Percentiles rank a stretch among this genome's conserved stretches.
These are phyloP conservation scores for Fusarium devonianum DNA, from an alignment of 2,329 filamentous ascomycete species.

Conservation along the genomic window DNA sequence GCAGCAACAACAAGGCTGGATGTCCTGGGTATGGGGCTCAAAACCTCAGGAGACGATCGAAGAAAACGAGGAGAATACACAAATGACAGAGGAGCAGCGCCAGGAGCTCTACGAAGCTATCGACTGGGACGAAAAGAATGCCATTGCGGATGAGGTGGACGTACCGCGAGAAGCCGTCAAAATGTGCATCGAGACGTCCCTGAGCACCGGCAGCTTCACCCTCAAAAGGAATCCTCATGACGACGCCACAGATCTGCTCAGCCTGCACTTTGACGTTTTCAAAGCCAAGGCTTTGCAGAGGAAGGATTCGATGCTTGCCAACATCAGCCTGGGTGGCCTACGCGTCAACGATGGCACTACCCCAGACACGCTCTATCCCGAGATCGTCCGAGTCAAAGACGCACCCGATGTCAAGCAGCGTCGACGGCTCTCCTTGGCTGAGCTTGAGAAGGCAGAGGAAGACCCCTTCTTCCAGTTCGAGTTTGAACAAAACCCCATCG, in stretches of 20 bases:
- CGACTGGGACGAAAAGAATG: constrained; percentile 97
- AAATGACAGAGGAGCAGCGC: constrained; percentile 94
- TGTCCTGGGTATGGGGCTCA: constrained; percentile 89
- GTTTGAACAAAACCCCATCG: constrained; percentile 93
- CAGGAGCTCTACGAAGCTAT: constrained; percentile 98
- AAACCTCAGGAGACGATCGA: constrained; percentile 70
- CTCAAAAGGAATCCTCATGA: constrained; percentile 72
- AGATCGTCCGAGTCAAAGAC: constrained; percentile 96
- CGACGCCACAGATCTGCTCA: constrained; percentile 81
- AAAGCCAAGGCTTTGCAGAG: constrained; percentile 88
- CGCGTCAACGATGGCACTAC: constrained; percentile 97
- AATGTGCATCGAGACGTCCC: constrained; percentile 87
- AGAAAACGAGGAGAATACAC: constrained; percentile 72
- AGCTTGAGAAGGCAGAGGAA: constrained; percentile 59
- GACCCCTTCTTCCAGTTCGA: constrained; percentile 93
- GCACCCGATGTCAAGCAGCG: constrained; percentile 62
- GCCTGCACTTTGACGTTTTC: constrained; percentile 93
- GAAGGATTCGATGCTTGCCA: constrained; percentile 87
- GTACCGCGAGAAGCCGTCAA: constrained; percentile 91
- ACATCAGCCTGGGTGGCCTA: constrained; percentile 89
- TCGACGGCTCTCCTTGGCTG: constrained; percentile 60
- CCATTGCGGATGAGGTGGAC: constrained; percentile 85
- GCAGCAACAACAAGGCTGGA: constrained; percentile 83
- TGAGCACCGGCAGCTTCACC: constrained; percentile 97
- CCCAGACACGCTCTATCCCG: constrained; percentile 85